phyloP scores from a whole-genome alignment of 768 basidiomycete genomes.

The Mycena metata region DNA sequence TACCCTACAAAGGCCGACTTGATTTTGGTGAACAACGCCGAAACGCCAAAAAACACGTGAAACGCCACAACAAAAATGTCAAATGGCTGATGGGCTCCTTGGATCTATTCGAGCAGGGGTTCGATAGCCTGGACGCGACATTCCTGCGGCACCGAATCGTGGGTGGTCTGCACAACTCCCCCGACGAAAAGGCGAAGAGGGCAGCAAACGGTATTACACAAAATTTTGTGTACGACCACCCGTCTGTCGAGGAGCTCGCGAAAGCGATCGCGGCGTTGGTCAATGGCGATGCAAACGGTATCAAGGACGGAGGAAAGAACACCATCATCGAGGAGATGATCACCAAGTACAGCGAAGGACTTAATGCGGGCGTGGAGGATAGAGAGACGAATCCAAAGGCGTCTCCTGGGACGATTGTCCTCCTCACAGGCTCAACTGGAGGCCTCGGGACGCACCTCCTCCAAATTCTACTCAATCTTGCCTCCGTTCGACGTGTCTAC shows the following conservation, averaged over 20 bases:
- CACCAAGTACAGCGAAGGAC: slow-evolving; percentile 47
- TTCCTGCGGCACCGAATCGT: slow-evolving; percentile 54
- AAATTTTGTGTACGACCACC: slow-evolving; percentile 61
- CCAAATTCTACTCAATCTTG: slow-evolving; percentile 2
- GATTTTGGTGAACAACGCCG: too few relatives aligned
- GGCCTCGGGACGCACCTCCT: slow-evolving; percentile 49
- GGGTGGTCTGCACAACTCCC: slow-evolving; percentile 42
- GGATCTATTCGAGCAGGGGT: slow-evolving; percentile 52
- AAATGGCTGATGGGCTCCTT: too few relatives aligned
- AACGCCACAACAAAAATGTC: too few relatives aligned
- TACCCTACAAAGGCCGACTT: too few relatives aligned
- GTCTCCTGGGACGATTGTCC: slow-evolving; percentile 44
- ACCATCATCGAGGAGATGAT: slow-evolving; percentile 52
- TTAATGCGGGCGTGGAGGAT: slow-evolving; percentile 26
- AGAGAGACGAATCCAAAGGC: slow-evolving; percentile 11
- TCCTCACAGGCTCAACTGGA: slow-evolving; percentile 51
- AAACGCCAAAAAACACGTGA: too few relatives aligned
- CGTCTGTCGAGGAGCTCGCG: slow-evolving; percentile 50
- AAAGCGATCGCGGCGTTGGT: slow-evolving; percentile 42
- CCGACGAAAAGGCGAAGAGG: slow-evolving; percentile 24
- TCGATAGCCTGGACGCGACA: slow-evolving; percentile 54
- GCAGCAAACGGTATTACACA: slow-evolving; percentile 42
- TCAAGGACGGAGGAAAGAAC: not conserved
- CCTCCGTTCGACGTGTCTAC: slow-evolving; percentile 43
- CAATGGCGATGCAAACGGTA: slow-evolving; percentile 6